A percentile compares a stretch with the other conserved stretches of the same genome.
These are phyloP conservation scores for Waltiozyma sp. DNA, from an alignment of 1,139 yeast genomes.

Conservation along the genomic window DNA sequence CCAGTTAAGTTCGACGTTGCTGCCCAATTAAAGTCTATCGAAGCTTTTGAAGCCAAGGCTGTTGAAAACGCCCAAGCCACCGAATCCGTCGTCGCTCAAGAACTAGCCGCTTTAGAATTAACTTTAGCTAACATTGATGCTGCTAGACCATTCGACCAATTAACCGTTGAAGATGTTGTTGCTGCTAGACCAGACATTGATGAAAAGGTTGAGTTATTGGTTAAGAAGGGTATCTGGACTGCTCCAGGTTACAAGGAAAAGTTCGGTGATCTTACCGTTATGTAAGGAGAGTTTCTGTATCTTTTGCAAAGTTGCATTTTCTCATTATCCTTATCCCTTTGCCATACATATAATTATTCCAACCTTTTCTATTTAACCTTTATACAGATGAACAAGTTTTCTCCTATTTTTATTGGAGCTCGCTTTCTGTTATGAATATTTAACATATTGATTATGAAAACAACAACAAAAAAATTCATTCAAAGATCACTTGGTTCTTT, in stretches of 20 bases:
- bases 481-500: not conserved
- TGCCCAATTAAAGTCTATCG: constrained; percentile 85
- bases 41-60: constrained; percentile 91
- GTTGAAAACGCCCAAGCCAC: constrained; percentile 91
- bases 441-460: not conserved
- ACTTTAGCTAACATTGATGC: constrained; percentile 89
- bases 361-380: not conserved
- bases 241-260: constrained; percentile 98
- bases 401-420: not conserved
- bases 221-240: constrained; percentile 95
- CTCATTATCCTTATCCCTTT: not conserved
- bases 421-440: not conserved
- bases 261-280: constrained; percentile 90
- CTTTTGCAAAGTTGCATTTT: not conserved
- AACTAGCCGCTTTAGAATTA: constrained; percentile 73
- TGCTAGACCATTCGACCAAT: constrained; percentile 96
- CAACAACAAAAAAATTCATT: not conserved
- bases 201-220: constrained; percentile 90
- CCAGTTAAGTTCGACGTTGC: constrained; percentile 80
- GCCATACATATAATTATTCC: not conserved
- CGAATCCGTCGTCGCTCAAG: constrained; percentile 78
- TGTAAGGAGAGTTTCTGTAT: constrained; percentile 37
- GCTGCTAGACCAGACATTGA: constrained; percentile 97
- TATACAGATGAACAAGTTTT: not conserved
- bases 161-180: constrained; percentile 89